A percentile compares a stretch with the other conserved stretches of the same genome.
phyloP scores from a whole-genome alignment of 2,329 filamentous ascomycete species.

The Stagonosporopsis cucurbitacearum region DNA sequence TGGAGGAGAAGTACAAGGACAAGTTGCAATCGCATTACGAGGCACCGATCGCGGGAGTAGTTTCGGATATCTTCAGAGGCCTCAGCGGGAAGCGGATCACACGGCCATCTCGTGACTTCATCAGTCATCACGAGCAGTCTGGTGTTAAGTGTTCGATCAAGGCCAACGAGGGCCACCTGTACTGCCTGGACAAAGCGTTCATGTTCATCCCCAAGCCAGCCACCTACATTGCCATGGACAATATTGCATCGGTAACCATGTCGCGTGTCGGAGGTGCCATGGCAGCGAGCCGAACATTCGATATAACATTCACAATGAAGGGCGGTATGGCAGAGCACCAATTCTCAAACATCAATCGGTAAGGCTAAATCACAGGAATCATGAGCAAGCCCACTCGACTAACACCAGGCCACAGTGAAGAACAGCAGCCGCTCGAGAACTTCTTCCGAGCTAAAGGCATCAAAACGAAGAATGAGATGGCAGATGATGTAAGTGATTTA shows the following conservation, averaged over 20 bases:
- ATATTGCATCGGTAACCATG: conserved; percentile 90
- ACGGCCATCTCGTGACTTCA: conserved; percentile 91
- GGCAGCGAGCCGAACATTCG: conserved; percentile 92
- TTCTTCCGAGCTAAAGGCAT: conserved; percentile 97
- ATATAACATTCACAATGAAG: conserved; percentile 94
- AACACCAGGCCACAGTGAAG: conserved; percentile 65
- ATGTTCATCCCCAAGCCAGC: conserved; percentile 99
- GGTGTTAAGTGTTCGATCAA: conserved; percentile 99
- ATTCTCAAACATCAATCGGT: conserved; percentile 98
- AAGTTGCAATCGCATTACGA: conserved; percentile 91
- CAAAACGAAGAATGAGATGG: conserved; percentile 98
- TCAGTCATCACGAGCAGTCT: conserved; percentile 88
- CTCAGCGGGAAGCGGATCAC: conserved; percentile 95
- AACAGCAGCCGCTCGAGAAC: conserved; percentile 92
- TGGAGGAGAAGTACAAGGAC: conserved; percentile 86
- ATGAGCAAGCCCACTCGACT: conserved; percentile 12
- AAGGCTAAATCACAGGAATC: conserved; percentile 27
- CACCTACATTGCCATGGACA: conserved; percentile 95
- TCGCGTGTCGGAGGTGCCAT: conserved; percentile 94
- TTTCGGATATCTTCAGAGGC: conserved; percentile 94
- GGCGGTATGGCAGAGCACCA: conserved; percentile 85
- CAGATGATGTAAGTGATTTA: conserved; percentile 77
- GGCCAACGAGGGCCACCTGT: conserved; percentile 95
- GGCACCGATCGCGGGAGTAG: conserved; percentile 83
- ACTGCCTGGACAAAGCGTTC: conserved; percentile 96